Evolutionary conservation across 305 asterid species (phyloP).

Genomic region (Salvia sclarea): DNA sequence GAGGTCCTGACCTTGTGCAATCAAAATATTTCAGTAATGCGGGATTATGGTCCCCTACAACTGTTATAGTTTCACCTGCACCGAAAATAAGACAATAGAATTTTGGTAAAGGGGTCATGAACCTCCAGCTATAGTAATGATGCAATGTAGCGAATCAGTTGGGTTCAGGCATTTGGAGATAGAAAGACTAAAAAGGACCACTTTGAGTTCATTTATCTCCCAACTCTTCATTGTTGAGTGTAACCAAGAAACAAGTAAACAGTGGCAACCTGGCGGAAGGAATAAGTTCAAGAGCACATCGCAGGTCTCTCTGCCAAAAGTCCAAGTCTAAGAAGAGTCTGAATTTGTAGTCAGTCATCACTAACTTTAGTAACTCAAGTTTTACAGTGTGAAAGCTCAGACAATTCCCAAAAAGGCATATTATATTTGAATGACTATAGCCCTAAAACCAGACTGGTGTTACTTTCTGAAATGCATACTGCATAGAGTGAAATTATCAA

Average conservation of each 20-base stretch:
- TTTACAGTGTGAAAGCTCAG: not conserved
- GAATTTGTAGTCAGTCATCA: not conserved
- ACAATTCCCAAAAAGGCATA: not conserved
- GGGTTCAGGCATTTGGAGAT: slow-evolving; percentile 21
- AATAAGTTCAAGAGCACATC: not conserved
- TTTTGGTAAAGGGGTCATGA: not conserved
- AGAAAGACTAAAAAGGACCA: not conserved
- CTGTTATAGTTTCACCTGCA: slow-evolving; percentile 92
- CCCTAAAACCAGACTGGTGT: too few relatives aligned
- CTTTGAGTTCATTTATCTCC: not conserved
- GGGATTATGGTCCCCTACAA: slow-evolving; percentile 95
- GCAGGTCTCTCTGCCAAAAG: not conserved
- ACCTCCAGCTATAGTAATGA: slow-evolving; percentile 12
- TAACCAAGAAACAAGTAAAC: slow-evolving; percentile 1
- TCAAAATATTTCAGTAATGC: slow-evolving; percentile 82
- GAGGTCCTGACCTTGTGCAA: slow-evolving; percentile 99
- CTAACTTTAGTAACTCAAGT: not conserved
- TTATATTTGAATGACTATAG: too few relatives aligned
- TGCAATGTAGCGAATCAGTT: slow-evolving; percentile 23
- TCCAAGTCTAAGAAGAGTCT: not conserved
- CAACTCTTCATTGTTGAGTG: not conserved
- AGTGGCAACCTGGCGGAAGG: not conserved
- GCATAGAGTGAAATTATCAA: too few relatives aligned
- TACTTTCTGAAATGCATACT: too few relatives aligned
- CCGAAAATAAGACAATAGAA: slow-evolving; percentile 16